Conservation (phyloP, 306 rosid genomes). For the Macrotyloma uniflorum region DNA sequence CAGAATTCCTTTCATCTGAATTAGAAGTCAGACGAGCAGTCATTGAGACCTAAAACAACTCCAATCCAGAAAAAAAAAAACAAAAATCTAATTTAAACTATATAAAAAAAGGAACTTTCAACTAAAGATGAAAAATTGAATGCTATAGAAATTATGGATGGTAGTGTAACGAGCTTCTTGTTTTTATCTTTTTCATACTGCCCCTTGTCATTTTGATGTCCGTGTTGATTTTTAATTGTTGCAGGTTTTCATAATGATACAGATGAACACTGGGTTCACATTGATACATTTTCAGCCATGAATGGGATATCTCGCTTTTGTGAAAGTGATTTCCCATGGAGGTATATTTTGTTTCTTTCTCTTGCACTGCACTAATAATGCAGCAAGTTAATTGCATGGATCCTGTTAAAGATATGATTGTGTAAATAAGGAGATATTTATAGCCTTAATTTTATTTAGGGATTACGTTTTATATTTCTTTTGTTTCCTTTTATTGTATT, state of each 20-base stretch:
- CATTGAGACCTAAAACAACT: neutral
- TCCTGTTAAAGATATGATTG: neutral
- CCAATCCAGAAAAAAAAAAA: slow-evolving; percentile 12
- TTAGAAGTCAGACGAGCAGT: slow-evolving; percentile 1
- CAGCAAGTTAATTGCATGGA: slow-evolving; percentile 5
- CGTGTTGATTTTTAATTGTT: slow-evolving; percentile 20
- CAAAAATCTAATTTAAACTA: neutral
- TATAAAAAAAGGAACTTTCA: neutral
- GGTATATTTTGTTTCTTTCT: slow-evolving; percentile 53
- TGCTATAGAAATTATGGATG: neutral
- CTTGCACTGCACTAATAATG: slow-evolving; percentile 5
- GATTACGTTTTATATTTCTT: too few species aligned
- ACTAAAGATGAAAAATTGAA: neutral
- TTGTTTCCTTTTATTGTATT: too few species aligned
- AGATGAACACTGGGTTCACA: slow-evolving; percentile 73
- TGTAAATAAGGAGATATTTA: too few species aligned
- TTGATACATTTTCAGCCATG: slow-evolving; percentile 98
- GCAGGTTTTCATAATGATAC: slow-evolving; percentile 60
- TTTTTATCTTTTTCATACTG: neutral
- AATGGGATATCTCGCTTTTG: slow-evolving; percentile 94
- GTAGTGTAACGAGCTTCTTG: neutral
- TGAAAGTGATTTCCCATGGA: slow-evolving; percentile 79
- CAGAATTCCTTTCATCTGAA: slow-evolving; percentile 4
- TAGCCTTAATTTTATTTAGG: too few species aligned
- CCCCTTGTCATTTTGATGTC: neutral